Evolutionary conservation across 306 rosid genomes (phyloP).

Genomic region (Prunus kanzakura): DNA sequence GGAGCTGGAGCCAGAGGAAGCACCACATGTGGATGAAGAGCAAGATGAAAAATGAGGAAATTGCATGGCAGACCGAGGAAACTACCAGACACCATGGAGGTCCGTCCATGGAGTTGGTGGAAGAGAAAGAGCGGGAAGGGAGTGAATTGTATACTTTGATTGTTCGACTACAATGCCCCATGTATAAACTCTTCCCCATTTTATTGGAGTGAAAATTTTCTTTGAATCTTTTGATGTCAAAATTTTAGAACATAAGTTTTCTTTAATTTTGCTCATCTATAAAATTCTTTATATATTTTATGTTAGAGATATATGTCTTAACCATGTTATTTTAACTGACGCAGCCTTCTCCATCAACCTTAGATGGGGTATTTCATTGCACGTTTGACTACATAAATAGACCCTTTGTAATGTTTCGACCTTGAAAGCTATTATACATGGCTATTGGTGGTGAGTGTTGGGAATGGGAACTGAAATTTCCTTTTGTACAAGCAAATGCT

Average conservation of each 20-base stretch:
- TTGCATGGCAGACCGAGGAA: too few relatives aligned
- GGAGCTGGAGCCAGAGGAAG: too few relatives aligned
- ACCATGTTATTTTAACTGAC: not conserved
- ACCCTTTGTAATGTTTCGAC: conserved; percentile 85
- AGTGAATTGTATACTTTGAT: not conserved
- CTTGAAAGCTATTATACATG: conserved; percentile 87
- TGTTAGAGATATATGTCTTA: not conserved
- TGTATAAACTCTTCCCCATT: not conserved
- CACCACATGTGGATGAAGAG: too few relatives aligned
- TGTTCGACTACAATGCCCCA: too few relatives aligned
- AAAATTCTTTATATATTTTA: not conserved
- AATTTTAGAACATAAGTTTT: not conserved
- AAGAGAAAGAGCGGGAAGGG: too few relatives aligned
- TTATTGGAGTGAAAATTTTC: not conserved
- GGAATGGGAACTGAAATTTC: not conserved
- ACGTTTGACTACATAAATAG: conserved; percentile 95
- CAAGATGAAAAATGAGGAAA: too few relatives aligned
- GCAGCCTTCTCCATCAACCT: conserved; percentile 90
- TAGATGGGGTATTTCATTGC: conserved; percentile 79
- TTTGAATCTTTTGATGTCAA: not conserved
- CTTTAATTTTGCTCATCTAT: not conserved
- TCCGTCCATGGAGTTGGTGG: too few relatives aligned
- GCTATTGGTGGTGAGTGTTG: conserved; percentile 73
- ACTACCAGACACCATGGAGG: too few relatives aligned
- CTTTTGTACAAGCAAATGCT: not conserved